phyloP scores from a whole-genome alignment of 306 rosid species.

The Ormosia emarginata region DNA sequence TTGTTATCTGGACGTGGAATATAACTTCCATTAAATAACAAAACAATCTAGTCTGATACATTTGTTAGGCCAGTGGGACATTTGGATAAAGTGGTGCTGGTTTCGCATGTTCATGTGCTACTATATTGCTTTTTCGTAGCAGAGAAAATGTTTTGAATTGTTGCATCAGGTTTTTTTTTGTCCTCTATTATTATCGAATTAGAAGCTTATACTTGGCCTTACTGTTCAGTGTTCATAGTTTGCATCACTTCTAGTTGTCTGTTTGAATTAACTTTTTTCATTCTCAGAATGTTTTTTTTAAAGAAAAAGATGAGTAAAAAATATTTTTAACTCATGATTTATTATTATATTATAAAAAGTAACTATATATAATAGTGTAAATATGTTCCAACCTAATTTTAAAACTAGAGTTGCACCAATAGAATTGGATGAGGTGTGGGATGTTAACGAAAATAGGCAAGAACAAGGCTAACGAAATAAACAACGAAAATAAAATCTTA shows the following conservation, averaged over 20 bases:
- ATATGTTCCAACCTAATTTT: not conserved
- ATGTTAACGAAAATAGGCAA: no score
- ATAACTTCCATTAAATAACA: no score
- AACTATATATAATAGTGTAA: not conserved
- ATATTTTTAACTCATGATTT: not conserved
- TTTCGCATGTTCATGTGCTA: not conserved
- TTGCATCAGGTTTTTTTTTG: not conserved
- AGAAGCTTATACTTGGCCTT: not conserved
- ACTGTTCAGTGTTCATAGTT: no score
- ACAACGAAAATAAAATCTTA: no score
- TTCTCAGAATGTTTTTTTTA: not conserved
- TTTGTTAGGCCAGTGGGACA: not conserved
- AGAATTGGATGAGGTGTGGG: not conserved
- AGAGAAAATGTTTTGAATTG: no score
- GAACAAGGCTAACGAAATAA: no score
- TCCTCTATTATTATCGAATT: not conserved
- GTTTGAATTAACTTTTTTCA: not conserved
- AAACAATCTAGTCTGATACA: no score
- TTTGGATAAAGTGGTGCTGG: not conserved
- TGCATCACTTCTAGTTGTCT: not conserved
- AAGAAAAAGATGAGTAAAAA: not conserved
- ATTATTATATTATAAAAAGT: no score
- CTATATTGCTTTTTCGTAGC: not conserved
- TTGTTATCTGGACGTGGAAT: no score
- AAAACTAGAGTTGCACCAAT: not conserved